Evolutionary conservation across 2,329 filamentous ascomycete species (phyloP), one percentile per base, ranked within the genome.

Genomic region (Diaporthe aspalathi): DNA sequence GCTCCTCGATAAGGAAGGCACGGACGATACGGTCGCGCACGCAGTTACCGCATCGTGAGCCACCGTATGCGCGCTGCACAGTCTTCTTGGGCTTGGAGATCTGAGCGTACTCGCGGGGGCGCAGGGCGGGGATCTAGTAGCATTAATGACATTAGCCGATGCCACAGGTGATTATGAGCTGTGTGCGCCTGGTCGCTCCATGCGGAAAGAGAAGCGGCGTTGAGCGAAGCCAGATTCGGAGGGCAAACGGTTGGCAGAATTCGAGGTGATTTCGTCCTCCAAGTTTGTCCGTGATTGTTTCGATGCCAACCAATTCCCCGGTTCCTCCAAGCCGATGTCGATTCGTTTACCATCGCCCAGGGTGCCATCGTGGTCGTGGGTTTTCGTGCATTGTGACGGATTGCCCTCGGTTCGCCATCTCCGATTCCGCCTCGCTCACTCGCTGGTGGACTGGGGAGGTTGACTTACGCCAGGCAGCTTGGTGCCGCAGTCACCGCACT

Each of bases 21-120:
- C 96, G 94, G 63, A 98, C 94, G 79, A 99, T 94, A 80, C 96
- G 93, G 89, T 99, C 96, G 86, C 95, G 95, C 79, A 99, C 96
- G 86, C 96, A 99, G 90, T 94, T 96, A 83, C 93, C 94, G 90
- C 96, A 99, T 91, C 96, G 94, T 81, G 95, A 98, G 83, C 96
- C 96, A 85, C 96, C 95, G 85, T 99, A 99, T 82, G 96, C 95
- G 81, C 96, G 94, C 89, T 96, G 94, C 84, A 99, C 96, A 81
- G 94, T 97, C 94, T 99, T 99, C 92, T 98, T 94, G 84, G 97
- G 95, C 87, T 95, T 94, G 83, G 95, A 98, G 88, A 99, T 93
- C 84, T 93, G 92, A 80, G 96, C 89, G 88, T 99, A 99, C 90
- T 99, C 94, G 88, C 95, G 95, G 83, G 96, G 96, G 84, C 96